Percentiles rank a stretch among this genome's conserved stretches.
Conservation (phyloP, 257 asterid species). For the Thymus quinquecostatus region DNA sequence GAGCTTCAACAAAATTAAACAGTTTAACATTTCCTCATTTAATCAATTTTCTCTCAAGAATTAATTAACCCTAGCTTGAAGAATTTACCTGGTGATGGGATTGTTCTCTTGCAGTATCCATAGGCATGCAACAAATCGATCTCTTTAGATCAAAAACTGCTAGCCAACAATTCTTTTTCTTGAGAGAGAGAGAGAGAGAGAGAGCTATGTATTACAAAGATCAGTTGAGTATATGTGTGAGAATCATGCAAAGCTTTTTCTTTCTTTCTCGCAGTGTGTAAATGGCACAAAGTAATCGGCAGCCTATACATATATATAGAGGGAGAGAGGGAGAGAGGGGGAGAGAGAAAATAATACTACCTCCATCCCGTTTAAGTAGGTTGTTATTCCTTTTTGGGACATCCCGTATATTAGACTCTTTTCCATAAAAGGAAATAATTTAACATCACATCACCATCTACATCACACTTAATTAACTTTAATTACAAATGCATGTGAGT, state of each 20-base stretch:
- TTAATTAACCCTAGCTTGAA: too few species aligned
- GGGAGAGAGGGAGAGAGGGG: neutral
- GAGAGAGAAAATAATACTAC: constrained; percentile 28
- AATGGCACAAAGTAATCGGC: constrained; percentile 22
- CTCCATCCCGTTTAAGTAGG: too few species aligned
- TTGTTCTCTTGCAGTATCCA: constrained; percentile 61
- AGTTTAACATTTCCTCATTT: too few species aligned
- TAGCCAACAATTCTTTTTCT: neutral
- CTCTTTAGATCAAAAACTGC: neutral
- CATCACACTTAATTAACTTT: too few species aligned
- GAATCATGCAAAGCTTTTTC: constrained; percentile 23
- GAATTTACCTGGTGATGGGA: constrained; percentile 57
- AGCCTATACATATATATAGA: constrained; percentile 28
- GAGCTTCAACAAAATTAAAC: neutral
- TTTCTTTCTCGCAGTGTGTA: neutral
- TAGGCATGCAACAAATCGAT: constrained; percentile 39
- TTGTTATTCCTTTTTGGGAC: too few species aligned
- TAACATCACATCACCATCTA: too few species aligned
- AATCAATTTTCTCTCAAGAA: too few species aligned
- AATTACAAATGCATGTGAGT: too few species aligned
- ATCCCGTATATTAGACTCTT: too few species aligned
- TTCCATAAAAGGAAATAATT: too few species aligned
- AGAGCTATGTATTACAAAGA: neutral
- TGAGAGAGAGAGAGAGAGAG: neutral
- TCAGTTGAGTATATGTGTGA: neutral